phyloP scores from a whole-genome alignment of 2,329 filamentous ascomycete genomes.

The Aspergillus viridinutans region DNA sequence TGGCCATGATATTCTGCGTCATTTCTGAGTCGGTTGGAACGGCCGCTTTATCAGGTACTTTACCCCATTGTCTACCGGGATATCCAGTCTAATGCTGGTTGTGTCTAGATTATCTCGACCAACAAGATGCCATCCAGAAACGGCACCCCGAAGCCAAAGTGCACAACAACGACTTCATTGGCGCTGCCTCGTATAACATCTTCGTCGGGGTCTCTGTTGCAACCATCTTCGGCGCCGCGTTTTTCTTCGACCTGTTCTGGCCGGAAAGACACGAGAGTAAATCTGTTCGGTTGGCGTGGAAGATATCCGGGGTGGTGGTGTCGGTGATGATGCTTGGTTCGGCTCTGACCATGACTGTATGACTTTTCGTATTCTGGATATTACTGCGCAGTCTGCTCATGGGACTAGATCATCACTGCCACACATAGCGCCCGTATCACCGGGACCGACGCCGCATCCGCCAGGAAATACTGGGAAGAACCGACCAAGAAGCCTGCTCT shows the following conservation, averaged over 20 bases:
- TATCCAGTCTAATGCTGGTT: background rate
- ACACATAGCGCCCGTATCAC: slow-evolving; percentile 44
- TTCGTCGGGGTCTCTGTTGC: slow-evolving; percentile 56
- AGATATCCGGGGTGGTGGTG: slow-evolving; percentile 47
- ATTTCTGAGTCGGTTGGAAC: slow-evolving; percentile 56
- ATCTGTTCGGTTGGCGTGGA: slow-evolving; percentile 52
- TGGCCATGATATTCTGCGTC: slow-evolving; percentile 56
- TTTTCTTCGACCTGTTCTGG: slow-evolving; percentile 62
- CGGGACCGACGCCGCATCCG: slow-evolving; percentile 33
- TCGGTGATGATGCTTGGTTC: slow-evolving; percentile 42
- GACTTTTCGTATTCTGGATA: background rate
- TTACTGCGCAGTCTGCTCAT: background rate
- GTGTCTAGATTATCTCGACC: slow-evolving; percentile 50
- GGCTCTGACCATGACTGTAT: slow-evolving; percentile 49
- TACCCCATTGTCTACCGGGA: background rate
- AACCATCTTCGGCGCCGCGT: slow-evolving; percentile 55
- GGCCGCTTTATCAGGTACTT: slow-evolving; percentile 50
- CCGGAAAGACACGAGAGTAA: slow-evolving; percentile 50
- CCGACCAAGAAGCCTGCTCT: slow-evolving; percentile 34
- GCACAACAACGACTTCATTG: slow-evolving; percentile 55
- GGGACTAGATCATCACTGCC: slow-evolving; percentile 43
- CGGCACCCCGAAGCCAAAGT: slow-evolving; percentile 40
- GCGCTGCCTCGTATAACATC: slow-evolving; percentile 55
- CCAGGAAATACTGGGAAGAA: slow-evolving; percentile 23
- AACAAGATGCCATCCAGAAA: slow-evolving; percentile 46